Evolutionary conservation across 139 green algal species (phyloP), one percentile per base, ranked within the genome.

Genomic region (Asterochloris erici): DNA sequence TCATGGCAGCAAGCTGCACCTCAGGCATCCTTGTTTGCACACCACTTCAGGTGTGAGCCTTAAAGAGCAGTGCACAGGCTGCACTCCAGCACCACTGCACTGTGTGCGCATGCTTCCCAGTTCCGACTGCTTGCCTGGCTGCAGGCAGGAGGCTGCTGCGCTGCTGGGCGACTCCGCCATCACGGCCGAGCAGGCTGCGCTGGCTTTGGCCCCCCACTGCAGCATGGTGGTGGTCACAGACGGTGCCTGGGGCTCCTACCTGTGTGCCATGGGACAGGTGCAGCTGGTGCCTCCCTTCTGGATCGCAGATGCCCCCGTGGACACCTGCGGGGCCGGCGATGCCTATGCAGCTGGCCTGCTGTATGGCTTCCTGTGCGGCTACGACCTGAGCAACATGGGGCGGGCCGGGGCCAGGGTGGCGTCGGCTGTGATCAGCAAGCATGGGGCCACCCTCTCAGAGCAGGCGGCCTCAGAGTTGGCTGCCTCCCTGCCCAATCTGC

Each of bases 311-410:
- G 77, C 86, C 11, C 93, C 95, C 16, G 91, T 97, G 64, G 96
- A 98, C 87, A 98, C 94, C 0, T 98, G 93, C 79, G 96, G 96
- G 26, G 94, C 94, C 23, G 93, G 94, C 10, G 94, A 98, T 82
- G 94, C 90, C 17, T 98, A 94, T 79, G 90, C 91, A 12, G 94
- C 93, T 0, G 93, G 92, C 16, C 63, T 94, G 16, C 61, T 97
- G 63, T 91, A 90, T 74, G 93, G 81, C 9, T 86, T 94, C 47
- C 83, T 97, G 21, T 47, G 47, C 0, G 89, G 91, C 14, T 78
- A 86, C 27, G 90, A 93, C 75, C 15, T 93, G 13, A n/a, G 78
- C 1, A 84, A 68, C 21, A 94, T 96, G 78, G 94, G 92, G 9
- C 83, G 89, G 14, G 86, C 89, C 68, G 95, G 85, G 0, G 88